Evolutionary conservation across 306 rosid genomes (phyloP).

Genomic region (Urtica urens): DNA sequence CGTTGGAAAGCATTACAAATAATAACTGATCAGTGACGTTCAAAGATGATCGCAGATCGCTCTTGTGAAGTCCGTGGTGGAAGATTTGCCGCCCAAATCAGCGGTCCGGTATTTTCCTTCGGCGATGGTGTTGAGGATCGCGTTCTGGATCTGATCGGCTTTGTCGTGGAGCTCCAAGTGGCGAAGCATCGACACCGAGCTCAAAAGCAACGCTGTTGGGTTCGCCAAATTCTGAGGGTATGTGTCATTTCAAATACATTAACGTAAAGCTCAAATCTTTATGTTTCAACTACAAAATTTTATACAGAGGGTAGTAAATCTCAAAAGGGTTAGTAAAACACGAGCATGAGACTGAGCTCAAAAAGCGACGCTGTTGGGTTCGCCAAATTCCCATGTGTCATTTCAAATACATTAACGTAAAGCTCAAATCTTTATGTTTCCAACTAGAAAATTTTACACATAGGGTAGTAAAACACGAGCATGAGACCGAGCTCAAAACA

Average conservation of each 20-base stretch:
- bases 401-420: no score
- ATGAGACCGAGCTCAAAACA: conserved; percentile 75
- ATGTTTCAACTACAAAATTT: no score
- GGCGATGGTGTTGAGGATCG: conserved; percentile 70
- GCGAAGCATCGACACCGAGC: conserved; percentile 78
- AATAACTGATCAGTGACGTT: no score
- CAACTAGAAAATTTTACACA: no score
- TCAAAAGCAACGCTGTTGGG: conserved; percentile 88
- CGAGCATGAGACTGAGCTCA: no score
- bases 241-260: no score
- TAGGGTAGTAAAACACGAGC: no score
- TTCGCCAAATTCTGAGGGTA: conserved; percentile 88
- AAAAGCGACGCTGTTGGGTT: conserved; percentile 97
- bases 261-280: no score
- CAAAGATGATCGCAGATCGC: conserved; percentile 81
- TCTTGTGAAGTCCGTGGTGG: conserved; percentile 58
- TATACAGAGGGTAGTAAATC: no score
- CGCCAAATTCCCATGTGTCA: conserved; percentile 91
- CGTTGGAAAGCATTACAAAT: no score
- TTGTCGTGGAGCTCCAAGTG: conserved; percentile 71
- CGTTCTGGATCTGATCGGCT: conserved; percentile 70
- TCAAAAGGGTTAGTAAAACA: no score
- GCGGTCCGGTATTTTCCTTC: conserved; percentile 92
- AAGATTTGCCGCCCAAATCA: conserved; percentile 83
- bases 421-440: no score